Evolutionary conservation across 2,329 filamentous ascomycete genomes (phyloP), one percentile per base, ranked within the genome.

Genomic region (Arthrobotrys conoides): DNA sequence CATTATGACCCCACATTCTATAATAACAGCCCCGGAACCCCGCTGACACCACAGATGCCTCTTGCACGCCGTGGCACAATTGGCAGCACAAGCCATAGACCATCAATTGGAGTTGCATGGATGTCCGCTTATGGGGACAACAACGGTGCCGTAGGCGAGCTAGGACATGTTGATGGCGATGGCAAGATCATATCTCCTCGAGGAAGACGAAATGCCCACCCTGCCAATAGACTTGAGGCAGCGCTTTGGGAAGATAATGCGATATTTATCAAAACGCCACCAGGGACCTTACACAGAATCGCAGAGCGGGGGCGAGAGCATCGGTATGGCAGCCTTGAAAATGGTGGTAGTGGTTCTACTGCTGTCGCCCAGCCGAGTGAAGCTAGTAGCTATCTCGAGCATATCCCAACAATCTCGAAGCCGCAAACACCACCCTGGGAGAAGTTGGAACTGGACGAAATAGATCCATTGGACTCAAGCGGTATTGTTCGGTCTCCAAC

Each of bases 21-120:
- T 63, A 69, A 68, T 16, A 63, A 71, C 24, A 69, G 73, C 18
- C 67, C 48, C 14, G 73, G 73, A 12, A 77, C 65, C 5, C 73
- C 73, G 3, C 71, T 64, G 24, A 77, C 65, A 3, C 73, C 73
- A 1, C 70, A 61, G 18, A 65, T 71, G 33, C 67, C 73, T n/a
- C 48, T 71, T 5, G 41, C 67, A 22, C 73, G 67, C 8, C 66
- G 73, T 14, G 67, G 67, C 10, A 77, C 73, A 27, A 77, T 77
- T 33, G 73, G 73, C 33, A 77, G 73, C 30, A 77, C 73, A 3
- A 77, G 73, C 20, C 73, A 71, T n/a, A 36, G 73, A 27, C 73
- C 67, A n/a, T 77, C 73, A 20, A 77, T 77, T n/a, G 73, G 73
- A 18, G 57, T 77, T 27, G 73, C 66, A 2, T 77, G 73, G 73